Percentiles rank a stretch among this genome's conserved stretches.
phyloP scores from a whole-genome alignment of 2,329 filamentous ascomycete species.

The Colletotrichum sp. region DNA sequence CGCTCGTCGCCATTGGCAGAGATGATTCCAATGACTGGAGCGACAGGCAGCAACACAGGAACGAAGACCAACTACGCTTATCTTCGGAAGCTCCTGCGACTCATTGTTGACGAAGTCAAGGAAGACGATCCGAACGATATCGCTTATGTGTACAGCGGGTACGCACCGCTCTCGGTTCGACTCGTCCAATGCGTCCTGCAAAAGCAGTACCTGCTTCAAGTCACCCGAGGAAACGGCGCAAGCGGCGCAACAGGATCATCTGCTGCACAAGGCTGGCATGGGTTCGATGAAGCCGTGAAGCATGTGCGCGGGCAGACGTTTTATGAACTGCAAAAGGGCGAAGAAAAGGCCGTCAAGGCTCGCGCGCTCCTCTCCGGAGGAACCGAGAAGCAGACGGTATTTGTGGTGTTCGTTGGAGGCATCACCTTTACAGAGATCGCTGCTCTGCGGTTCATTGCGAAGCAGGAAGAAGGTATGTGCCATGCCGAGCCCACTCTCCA shows the following conservation, averaged over 20 bases:
- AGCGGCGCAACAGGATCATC: slow-evolving; percentile 46
- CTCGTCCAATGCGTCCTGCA: slow-evolving; percentile 93
- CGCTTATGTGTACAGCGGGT: slow-evolving; percentile 97
- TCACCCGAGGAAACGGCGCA: slow-evolving; percentile 67
- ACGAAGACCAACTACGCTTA: slow-evolving; percentile 90
- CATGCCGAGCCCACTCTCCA: background rate
- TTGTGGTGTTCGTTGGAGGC: slow-evolving; percentile 97
- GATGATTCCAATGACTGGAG: slow-evolving; percentile 77
- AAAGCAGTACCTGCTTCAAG: slow-evolving; percentile 79
- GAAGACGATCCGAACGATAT: slow-evolving; percentile 94
- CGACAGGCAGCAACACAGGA: slow-evolving; percentile 64
- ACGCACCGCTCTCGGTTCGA: slow-evolving; percentile 89
- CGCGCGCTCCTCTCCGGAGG: slow-evolving; percentile 80
- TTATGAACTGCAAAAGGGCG: slow-evolving; percentile 88
- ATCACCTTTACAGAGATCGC: slow-evolving; percentile 97
- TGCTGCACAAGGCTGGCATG: slow-evolving; percentile 80
- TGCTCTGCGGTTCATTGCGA: slow-evolving; percentile 87
- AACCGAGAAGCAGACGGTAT: slow-evolving; percentile 80
- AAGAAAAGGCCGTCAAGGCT: slow-evolving; percentile 90
- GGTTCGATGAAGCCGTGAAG: slow-evolving; percentile 91
- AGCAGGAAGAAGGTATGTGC: slow-evolving; percentile 72
- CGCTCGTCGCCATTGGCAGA: slow-evolving; percentile 78
- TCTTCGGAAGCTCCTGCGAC: slow-evolving; percentile 81
- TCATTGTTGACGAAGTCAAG: slow-evolving; percentile 96
- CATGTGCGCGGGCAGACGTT: slow-evolving; percentile 89